These are phyloP conservation scores for Volvariella volvacea DNA, from an alignment of 1,284 basidiomycete species.

Conservation along the genomic window DNA sequence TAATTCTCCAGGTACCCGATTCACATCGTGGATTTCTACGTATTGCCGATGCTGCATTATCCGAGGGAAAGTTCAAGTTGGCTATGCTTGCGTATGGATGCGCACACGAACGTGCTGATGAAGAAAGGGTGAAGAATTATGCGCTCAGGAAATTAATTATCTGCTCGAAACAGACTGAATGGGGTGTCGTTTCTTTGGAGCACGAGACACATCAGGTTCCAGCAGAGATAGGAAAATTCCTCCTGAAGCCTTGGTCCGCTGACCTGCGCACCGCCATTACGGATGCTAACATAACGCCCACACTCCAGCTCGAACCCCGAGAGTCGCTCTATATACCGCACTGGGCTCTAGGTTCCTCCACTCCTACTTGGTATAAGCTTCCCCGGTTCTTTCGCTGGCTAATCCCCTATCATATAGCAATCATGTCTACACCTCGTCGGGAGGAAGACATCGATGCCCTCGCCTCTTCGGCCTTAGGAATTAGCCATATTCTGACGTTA, in stretches of 20 bases:
- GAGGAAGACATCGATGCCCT: constrained; percentile 44
- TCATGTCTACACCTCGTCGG: constrained; percentile 52
- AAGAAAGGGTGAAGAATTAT: constrained; percentile 26
- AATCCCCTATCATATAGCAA: constrained; percentile 48
- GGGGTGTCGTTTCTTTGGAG: constrained; percentile 39
- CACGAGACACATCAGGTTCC: constrained; percentile 33
- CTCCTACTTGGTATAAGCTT: constrained; percentile 27
- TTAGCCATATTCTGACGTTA: constrained; percentile 51
- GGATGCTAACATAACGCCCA: constrained; percentile 23
- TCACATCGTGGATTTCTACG: constrained; percentile 44
- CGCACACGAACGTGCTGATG: constrained; percentile 29
- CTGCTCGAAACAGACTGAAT: constrained; percentile 42
- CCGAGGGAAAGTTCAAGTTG: constrained; percentile 32
- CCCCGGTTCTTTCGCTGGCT: constrained; percentile 60
- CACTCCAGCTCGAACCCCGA: constrained; percentile 33
- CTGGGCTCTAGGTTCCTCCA: neutral
- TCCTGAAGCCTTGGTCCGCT: constrained; percentile 37
- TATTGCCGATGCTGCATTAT: constrained; percentile 38
- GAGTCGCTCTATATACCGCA: constrained; percentile 33
- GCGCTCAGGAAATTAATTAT: constrained; percentile 37
- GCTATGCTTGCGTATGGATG: constrained; percentile 48
- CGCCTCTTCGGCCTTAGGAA: constrained; percentile 37
- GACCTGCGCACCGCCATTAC: constrained; percentile 27
- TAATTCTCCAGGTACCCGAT: constrained; percentile 24
- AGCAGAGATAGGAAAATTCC: constrained; percentile 18